Percentiles rank a stretch among this genome's conserved stretches.
These are phyloP conservation scores for Aspergillus glaucus DNA, from an alignment of 2,329 filamentous ascomycete genomes.

Conservation along the genomic window DNA sequence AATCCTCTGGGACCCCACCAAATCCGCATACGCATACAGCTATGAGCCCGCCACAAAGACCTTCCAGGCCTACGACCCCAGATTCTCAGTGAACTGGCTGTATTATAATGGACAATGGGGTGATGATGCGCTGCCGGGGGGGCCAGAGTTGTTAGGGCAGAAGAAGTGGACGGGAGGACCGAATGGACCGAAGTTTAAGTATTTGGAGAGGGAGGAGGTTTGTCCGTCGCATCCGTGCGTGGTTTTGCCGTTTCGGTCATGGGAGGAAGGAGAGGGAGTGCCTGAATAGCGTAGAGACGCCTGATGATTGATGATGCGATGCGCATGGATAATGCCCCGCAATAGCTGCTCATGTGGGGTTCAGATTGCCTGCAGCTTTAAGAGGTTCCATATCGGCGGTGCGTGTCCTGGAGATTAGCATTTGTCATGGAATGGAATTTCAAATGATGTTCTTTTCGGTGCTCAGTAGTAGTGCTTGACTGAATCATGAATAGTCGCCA, in stretches of 20 bases:
- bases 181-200: constrained; percentile 56
- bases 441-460: too few species aligned
- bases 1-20: constrained; percentile 54
- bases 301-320: too few species aligned
- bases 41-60: constrained; percentile 38
- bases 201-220: constrained; percentile 49
- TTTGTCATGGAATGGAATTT: too few species aligned
- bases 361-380: too few species aligned
- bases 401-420: too few species aligned
- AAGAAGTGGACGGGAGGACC: constrained; percentile 54
- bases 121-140: constrained; percentile 51
- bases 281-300: neutral
- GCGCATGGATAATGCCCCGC: too few species aligned
- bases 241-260: constrained; percentile 32
- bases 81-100: constrained; percentile 50
- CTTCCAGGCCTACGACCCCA: constrained; percentile 44
- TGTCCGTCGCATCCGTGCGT: constrained; percentile 50
- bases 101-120: constrained; percentile 57
- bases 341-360: too few species aligned
- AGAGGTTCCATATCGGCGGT: too few species aligned
- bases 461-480: too few species aligned
- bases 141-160: constrained; percentile 48
- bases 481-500: too few species aligned
- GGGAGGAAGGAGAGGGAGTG: constrained; percentile 2
- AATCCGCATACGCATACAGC: constrained; percentile 51